Conservation (phyloP, 1,284 basidiomycete genomes). For the Rugosomyces carneus region DNA sequence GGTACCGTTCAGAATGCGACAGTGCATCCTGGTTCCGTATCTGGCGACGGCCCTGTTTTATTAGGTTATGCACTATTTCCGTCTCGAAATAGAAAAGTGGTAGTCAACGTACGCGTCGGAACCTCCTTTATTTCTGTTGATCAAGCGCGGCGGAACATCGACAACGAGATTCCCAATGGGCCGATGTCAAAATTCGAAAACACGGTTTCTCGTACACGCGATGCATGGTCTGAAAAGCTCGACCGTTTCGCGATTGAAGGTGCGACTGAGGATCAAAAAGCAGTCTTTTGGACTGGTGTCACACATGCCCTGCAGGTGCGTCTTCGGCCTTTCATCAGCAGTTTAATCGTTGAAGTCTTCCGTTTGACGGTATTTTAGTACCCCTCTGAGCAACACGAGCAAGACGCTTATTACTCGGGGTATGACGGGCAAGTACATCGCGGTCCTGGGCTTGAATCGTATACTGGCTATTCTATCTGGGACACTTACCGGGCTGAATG, state of each 20-base stretch:
- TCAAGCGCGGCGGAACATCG: constrained; percentile 63
- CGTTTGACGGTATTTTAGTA: constrained; percentile 40
- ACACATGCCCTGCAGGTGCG: constrained; percentile 61
- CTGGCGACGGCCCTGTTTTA: constrained; percentile 39
- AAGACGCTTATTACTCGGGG: constrained; percentile 69
- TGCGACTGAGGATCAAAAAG: constrained; percentile 44
- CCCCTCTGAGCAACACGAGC: constrained; percentile 73
- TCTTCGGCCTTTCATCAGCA: neutral
- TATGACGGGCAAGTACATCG: constrained; percentile 62
- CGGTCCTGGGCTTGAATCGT: constrained; percentile 46
- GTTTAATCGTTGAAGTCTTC: neutral
- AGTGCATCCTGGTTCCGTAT: constrained; percentile 23
- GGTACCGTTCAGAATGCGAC: constrained; percentile 50
- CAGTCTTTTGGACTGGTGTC: constrained; percentile 63
- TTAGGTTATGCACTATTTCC: constrained; percentile 57
- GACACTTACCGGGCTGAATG: constrained; percentile 78
- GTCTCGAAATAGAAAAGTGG: constrained; percentile 1
- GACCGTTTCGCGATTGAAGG: constrained; percentile 57
- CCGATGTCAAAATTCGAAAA: constrained; percentile 40
- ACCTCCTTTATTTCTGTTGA: constrained; percentile 76
- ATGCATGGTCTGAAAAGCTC: constrained; percentile 71
- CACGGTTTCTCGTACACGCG: constrained; percentile 52
- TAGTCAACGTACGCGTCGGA: constrained; percentile 49
- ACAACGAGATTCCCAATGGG: constrained; percentile 58
- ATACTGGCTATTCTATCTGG: constrained; percentile 84